Evolutionary conservation across 768 basidiomycete genomes (phyloP), one percentile per base, ranked within the genome.

Genomic region (Phylloporus arenicola): DNA sequence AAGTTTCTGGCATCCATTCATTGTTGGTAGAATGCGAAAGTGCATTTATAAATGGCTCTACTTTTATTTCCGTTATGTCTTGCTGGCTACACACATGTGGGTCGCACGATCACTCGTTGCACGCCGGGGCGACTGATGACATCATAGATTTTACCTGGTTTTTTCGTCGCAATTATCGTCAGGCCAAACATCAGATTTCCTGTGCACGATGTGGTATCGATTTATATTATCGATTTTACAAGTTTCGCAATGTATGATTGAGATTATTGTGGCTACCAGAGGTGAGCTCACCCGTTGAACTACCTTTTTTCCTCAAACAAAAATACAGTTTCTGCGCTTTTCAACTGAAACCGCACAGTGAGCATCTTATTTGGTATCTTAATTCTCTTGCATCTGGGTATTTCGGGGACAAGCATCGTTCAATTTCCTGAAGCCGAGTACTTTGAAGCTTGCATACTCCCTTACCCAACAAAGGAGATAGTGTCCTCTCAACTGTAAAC

Each of bases 331-430:
- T 61, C 49, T 45, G 59, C 55, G 0, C 40, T 64, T 4, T 79
- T 72, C 51, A 70, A 74, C 49, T 69, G 66, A 14, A 68, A 67
- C 47, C 54, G 44, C 14, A 45, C 25, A 30, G 54, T 76, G 34
- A 63, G 59, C 13, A 30, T 56, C 20, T 27, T 57, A 17, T 40
- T 62, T 20, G 31, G 13, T 34, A n/a, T 25, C 27, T 11, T 62
- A 24, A 39, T 63, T 13, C 24, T 58, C 35, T 22, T 48, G 12
- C 48, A 63, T 27, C 6, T 73, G 61, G 57, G n/a, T 38, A 1
- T 42, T 5, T 43, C 43, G 9, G 44, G 25, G 24, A 14, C 43
- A 16, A 48, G 67, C 16, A 63, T 72, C 1, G 43, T 70, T 11
- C 54, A 50, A 14, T 54, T 13, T 31, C 14, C 43, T 1, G 2